Evolutionary conservation across 345 rosid genomes (phyloP).

Genomic region (Eutrema yunnanense): DNA sequence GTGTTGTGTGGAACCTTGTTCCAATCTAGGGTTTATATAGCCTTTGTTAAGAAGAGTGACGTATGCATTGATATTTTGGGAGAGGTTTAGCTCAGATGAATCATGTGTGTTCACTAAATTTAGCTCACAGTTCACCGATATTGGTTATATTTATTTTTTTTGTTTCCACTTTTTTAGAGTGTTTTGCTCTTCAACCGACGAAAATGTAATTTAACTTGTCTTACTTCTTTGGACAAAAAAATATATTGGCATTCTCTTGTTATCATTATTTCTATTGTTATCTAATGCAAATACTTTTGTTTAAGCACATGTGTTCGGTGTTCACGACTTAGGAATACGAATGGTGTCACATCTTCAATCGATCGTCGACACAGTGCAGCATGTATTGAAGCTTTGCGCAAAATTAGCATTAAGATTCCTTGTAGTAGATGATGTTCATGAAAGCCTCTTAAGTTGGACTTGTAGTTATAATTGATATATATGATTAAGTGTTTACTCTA

Average conservation of each 20-base stretch:
- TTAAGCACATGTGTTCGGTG: too few species aligned
- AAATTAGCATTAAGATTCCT: not conserved
- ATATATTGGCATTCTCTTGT: too few species aligned
- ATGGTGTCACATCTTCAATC: too few species aligned
- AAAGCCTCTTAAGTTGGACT: not conserved
- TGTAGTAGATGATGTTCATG: not conserved
- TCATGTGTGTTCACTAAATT: not conserved
- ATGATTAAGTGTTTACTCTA: not conserved
- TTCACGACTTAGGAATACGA: too few species aligned
- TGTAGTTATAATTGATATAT: not conserved
- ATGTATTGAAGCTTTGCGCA: not conserved
- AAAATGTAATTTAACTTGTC: too few species aligned
- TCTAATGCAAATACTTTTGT: too few species aligned
- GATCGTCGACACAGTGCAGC: not conserved
- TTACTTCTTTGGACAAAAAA: too few species aligned
- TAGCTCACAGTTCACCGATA: not conserved
- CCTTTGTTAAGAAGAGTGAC: not conserved
- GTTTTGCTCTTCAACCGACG: too few species aligned
- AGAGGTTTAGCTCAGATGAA: conserved; percentile 9
- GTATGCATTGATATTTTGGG: not conserved
- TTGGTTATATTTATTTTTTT: too few species aligned
- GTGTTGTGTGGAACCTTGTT: not conserved
- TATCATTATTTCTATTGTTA: too few species aligned
- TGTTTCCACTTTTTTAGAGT: too few species aligned
- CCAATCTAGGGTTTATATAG: conserved; percentile 22